Evolutionary conservation across 208 protist species (phyloP), one percentile per base, ranked within the genome.

Genomic region (Tritrichomonas foetus): DNA sequence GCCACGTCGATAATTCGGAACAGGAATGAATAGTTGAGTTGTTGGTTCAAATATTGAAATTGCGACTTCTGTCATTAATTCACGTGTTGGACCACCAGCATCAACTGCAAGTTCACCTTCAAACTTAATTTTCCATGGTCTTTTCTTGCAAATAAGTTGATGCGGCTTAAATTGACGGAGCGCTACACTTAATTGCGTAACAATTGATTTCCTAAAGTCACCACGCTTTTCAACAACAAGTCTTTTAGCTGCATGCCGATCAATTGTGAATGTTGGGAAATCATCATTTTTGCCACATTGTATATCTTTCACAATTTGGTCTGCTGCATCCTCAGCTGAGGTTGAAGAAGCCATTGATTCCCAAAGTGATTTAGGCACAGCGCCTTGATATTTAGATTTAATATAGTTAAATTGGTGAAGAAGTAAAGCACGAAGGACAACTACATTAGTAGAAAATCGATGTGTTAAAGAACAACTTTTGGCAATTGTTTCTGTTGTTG

Each of bases 21-120:
- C 30, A 14, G 36, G 36, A 27, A n/a, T 14, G 27, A 13, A 82
- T 41, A 82, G 30, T 41, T 82, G 39, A 25, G 39, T 53, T 30
- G 74, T 82, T 53, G 74, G 74, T 33, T 82, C 74, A 47, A 82
- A 82, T 20, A 82, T 82, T 14, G 74, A 82, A 11, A 25, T 41
- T 53, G 74, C 74, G 22, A 47, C n/a, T 82, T 82, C 74, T n/a
- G 74, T 82, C 74, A 82, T 82, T 53, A 82, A 53, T 53, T 82
- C 74, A 33, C 41, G 33, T 33, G 74, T 13, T 53, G 74, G 74
- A n/a, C 74, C 74, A 47, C 74, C 74, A 50, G 41, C 74, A 53
- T 82, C 74, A 25, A 82, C 33, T 53, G 74, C 74, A 20, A 3
- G 5, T 53, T 82, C 74, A 82, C 41, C 41, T 25, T n/a, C 8